Evolutionary conservation across 1,284 basidiomycete species (phyloP), one percentile per base, ranked within the genome.

Genomic region (Takashimella tepidaria): DNA sequence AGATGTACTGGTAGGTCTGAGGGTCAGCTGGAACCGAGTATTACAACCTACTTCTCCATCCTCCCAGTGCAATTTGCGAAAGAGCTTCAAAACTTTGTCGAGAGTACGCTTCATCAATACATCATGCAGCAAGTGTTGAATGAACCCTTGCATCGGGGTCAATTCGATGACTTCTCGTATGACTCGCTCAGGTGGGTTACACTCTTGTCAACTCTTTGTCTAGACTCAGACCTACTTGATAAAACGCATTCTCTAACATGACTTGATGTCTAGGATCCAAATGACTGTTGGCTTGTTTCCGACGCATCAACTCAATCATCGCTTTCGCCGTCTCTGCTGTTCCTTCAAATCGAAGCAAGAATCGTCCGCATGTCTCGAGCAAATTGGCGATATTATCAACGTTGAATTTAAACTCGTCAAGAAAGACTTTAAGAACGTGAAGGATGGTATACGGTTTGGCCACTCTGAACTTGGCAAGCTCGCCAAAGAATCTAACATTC

Each of bases 51-150:
- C 79, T 46, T 80, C 75, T 1, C 78, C 69, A 66, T 92, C 85
- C n/a, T 92, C 86, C 96, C 96, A 99, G 66, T 97, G 85, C 45
- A 98, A 81, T 77, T 96, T 97, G 49, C 96, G 85, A 22, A 98
- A 75, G 19, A 96, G 82, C 71, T 89, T 89, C 55, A 97, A 79
- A 3, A 95, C 92, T 71, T 93, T 92, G 73, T 97, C 93, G 58
- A 95, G 85, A 0, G 89, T 91, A 72, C 85, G 89, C 79, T 92
- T 91, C 45, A 87, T 80, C 40, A 98, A 81, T 23, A 95, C 87
- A 65, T 98, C 88, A 70, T 89, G 92, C 53, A 98, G 83, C 12
- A 98, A 81, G 70, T 98, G 89, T 19, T 88, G 86, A 60, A 98
- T 89, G 77, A 96, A 98, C 31, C 89, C 82, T 65, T 97, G 90